phyloP scores from a whole-genome alignment of 208 protist genomes.

The Acanthamoeba royreba region DNA sequence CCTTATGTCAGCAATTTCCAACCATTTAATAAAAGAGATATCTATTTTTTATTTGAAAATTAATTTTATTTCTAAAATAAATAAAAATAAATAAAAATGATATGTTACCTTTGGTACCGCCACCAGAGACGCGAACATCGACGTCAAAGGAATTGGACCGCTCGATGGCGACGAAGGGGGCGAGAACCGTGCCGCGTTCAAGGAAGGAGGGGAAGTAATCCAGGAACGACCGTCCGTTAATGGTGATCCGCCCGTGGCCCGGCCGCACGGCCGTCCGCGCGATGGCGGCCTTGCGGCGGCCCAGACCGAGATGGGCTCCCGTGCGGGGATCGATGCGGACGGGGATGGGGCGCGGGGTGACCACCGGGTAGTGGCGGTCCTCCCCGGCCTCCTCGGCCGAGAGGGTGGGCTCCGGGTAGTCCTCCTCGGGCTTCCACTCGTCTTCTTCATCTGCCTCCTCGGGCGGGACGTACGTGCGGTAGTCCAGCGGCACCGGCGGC shows the following conservation, averaged over 20 bases:
- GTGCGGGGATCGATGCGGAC: neutral
- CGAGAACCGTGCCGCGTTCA: neutral
- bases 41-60: too few relatives aligned
- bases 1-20: too few relatives aligned
- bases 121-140: neutral
- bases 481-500: neutral
- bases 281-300: neutral
- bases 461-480: neutral
- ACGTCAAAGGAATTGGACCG: neutral
- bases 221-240: neutral
- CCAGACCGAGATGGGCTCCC: neutral
- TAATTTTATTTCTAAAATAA: too few relatives aligned
- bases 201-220: slow-evolving; percentile 36
- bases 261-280: neutral
- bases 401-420: neutral
- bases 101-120: slow-evolving; percentile 33
- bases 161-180: slow-evolving; percentile 11
- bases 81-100: neutral
- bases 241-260: neutral
- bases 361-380: neutral
- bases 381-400: neutral
- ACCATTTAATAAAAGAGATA: too few relatives aligned
- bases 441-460: slow-evolving; percentile 14
- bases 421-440: neutral
- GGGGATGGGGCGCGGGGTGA: neutral